Conservation (phyloP, 192 early-diverging fungal genomes). For the Coemansia sp. region DNA sequence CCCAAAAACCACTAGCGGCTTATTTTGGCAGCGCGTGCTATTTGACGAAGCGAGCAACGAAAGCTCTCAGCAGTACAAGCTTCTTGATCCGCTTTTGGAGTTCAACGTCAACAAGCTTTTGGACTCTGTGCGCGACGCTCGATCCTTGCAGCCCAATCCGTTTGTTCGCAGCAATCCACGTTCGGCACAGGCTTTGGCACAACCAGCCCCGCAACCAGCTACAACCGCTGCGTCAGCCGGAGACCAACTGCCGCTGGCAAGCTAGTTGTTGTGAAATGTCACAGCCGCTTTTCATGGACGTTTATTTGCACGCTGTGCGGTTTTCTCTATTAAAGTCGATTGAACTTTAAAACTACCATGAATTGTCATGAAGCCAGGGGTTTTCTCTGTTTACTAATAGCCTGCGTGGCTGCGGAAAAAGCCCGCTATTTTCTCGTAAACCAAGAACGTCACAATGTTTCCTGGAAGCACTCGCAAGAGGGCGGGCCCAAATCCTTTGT, state of each 20-base stretch:
- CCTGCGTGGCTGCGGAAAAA: slow-evolving; percentile 60
- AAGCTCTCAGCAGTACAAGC: slow-evolving; percentile 49
- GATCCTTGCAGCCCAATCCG: slow-evolving; percentile 18
- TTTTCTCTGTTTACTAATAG: background rate
- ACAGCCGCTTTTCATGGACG: background rate
- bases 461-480: slow-evolving; percentile 89
- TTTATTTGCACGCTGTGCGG: background rate
- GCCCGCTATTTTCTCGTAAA: slow-evolving; percentile 78
- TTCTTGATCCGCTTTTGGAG: slow-evolving; percentile 51
- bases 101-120: slow-evolving; percentile 49
- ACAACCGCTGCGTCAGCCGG: background rate
- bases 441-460: slow-evolving; percentile 93
- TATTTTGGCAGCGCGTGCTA: slow-evolving; percentile 39
- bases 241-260: background rate
- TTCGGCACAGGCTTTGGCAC: background rate
- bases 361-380: too few relatives aligned
- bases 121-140: slow-evolving; percentile 35
- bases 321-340: too few relatives aligned
- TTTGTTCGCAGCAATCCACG: slow-evolving; percentile 10
- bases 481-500: slow-evolving; percentile 89
- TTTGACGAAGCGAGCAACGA: slow-evolving; percentile 48
- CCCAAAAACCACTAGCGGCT: slow-evolving; percentile 8
- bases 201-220: slow-evolving; percentile 2
- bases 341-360: too few relatives aligned
- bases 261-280: background rate